Evolutionary conservation across 169 alveolate genomes (phyloP), one percentile per base, ranked within the genome.

Genomic region (Nephromyces sp.): DNA sequence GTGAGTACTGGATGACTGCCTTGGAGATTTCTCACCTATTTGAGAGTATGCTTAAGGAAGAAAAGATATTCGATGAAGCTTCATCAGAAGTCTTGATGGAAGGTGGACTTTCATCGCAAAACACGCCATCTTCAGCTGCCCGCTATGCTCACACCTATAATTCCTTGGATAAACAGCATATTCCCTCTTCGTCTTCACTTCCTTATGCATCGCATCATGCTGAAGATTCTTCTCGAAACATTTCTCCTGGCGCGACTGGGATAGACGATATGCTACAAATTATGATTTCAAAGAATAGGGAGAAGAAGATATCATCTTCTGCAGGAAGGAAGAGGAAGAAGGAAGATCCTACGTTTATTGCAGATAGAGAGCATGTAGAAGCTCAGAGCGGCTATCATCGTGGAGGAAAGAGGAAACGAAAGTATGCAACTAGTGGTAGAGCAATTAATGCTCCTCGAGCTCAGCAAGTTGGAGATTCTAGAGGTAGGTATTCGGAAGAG

Each of bases 1-100:
- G 63, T 25, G 71, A 63, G 66, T 72, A 63, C 35, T 72, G 79
- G 79, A 61, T 72, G 79, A 72, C 53, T 67, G 72, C 79, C 21
- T 72, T 64, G 6, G 79, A 72, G 25, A 69, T 72, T 0, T 43
- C 79, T 33, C 65, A 57, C 0, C 68, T 52, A 0, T 72, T 72
- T 15, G 34, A 61, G 32, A 32, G 63, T 0, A 61, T 70, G n/a
- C 25, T 62, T 0, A 65, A 21, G 0, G 53, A 28, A 0, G 70
- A n/a, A n/a, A 24, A 21, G 15, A 62, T 15, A 8, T 8, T 8
- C 43, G 8, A 15, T 8, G 43, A 8, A n/a, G 15, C 43, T 8
- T 24, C 43, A 62, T 24, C 15, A 62, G 68, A 53, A 62, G 15
- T 24, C 43, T 15, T 15, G 8, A 8, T n/a, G 43, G 15, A 53